phyloP scores from a whole-genome alignment of 1,139 yeast species.

The Hanseniaspora gamundiae region DNA sequence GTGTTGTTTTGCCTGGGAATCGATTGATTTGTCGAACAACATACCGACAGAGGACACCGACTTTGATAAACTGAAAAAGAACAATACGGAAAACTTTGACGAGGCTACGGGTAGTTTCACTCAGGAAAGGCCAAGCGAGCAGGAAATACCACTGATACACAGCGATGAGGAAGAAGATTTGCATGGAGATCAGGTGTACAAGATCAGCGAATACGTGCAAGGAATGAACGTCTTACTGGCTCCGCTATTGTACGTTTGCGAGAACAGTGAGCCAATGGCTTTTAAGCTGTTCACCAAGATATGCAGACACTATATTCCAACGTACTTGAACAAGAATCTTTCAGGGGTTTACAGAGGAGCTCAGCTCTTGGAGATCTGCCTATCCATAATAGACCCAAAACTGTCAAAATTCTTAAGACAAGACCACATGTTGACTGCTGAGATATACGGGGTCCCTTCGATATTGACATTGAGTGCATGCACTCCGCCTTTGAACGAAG shows the following conservation, averaged over 20 bases:
- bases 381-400: conserved; percentile 63
- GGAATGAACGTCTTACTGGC: conserved; percentile 86
- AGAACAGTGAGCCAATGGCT: conserved; percentile 72
- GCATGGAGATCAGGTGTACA: not conserved
- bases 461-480: conserved; percentile 81
- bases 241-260: conserved; percentile 66
- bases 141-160: conserved; percentile 5
- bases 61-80: not conserved
- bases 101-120: not conserved
- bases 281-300: conserved; percentile 43
- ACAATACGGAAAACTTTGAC: not conserved
- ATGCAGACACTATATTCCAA: conserved; percentile 45
- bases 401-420: conserved; percentile 41
- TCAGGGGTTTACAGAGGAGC: conserved; percentile 72
- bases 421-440: conserved; percentile 45
- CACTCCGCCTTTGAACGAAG: conserved; percentile 73
- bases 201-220: conserved; percentile 49
- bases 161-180: not conserved
- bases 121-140: not conserved
- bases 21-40: conserved; percentile 9
- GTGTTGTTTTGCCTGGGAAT: conserved; percentile 57
- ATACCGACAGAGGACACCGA: not conserved
- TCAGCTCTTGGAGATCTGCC: conserved; percentile 53
- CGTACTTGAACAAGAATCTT: conserved; percentile 65
- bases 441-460: conserved; percentile 82